phyloP scores from a whole-genome alignment of 352 stramenopile species.

The Phytophthora sp. region DNA sequence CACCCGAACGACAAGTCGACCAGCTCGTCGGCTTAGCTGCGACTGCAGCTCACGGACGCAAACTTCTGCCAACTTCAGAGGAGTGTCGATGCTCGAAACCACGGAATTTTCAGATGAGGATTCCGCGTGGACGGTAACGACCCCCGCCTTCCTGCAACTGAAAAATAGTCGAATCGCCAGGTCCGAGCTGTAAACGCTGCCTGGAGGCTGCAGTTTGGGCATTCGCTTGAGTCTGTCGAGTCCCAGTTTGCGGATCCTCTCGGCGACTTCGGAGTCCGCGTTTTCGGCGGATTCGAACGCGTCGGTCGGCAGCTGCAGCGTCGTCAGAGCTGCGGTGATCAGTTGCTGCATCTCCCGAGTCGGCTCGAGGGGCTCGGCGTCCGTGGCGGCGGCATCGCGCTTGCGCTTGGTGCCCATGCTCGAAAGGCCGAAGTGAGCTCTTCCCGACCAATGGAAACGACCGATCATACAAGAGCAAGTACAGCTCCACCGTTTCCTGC shows the following conservation, averaged over 20 bases:
- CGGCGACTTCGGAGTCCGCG: neutral
- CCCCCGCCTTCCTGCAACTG: slow-evolving; percentile 14
- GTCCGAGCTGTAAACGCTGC: slow-evolving; percentile 39
- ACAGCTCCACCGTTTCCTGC: too few species aligned
- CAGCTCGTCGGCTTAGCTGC: slow-evolving; percentile 12
- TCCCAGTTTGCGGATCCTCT: slow-evolving; percentile 15
- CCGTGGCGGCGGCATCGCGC: slow-evolving; percentile 3
- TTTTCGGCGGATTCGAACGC: slow-evolving; percentile 9
- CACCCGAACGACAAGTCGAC: slow-evolving; percentile 40
- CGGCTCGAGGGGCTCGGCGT: slow-evolving; percentile 13
- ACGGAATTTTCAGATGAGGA: slow-evolving; percentile 12
- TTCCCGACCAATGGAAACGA: slow-evolving; percentile 10
- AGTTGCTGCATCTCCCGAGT: slow-evolving; percentile 19
- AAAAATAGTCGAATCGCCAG: slow-evolving; percentile 37
- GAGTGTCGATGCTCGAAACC: slow-evolving; percentile 28
- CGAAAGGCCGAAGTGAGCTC: slow-evolving; percentile 1
- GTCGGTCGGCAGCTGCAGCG: slow-evolving; percentile 17
- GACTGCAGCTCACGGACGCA: slow-evolving; percentile 35
- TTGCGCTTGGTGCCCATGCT: slow-evolving; percentile 35
- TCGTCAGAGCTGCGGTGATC: slow-evolving; percentile 1
- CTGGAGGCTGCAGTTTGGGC: slow-evolving; percentile 28
- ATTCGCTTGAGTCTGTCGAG: slow-evolving; percentile 29
- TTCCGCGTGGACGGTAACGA: slow-evolving; percentile 13
- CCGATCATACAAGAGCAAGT: slow-evolving; percentile 1
- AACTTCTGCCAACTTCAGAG: slow-evolving; percentile 31